phyloP scores from a whole-genome alignment of 768 basidiomycete species.

The Vishniacozyma victoriae region DNA sequence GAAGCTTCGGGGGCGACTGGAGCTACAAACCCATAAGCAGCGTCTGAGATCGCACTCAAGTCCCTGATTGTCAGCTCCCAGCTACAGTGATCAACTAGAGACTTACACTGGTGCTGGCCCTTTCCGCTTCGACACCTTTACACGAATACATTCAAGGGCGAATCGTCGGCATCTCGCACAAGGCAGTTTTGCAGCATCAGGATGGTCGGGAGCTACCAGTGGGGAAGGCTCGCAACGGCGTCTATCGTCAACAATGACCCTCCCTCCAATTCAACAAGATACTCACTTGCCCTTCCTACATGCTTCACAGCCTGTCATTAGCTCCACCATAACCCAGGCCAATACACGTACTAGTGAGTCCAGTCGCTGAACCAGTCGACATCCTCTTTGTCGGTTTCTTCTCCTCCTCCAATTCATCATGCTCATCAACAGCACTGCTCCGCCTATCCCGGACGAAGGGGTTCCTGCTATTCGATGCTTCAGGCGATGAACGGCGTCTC shows the following conservation, averaged over 20 bases:
- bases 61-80: constrained; percentile 7
- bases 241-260: constrained; percentile 2
- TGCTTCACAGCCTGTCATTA: constrained; percentile 30
- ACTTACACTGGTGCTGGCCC: constrained; percentile 36
- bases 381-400: constrained; percentile 1
- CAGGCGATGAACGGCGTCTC: too few relatives aligned
- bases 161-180: constrained; percentile 37
- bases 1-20: neutral
- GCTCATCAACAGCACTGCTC: too few relatives aligned
- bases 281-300: constrained; percentile 38
- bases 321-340: neutral
- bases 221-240: constrained; percentile 39
- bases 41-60: constrained; percentile 30
- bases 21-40: constrained; percentile 18
- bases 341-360: constrained; percentile 5
- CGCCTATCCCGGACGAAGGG: too few relatives aligned
- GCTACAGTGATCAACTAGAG: neutral
- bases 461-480: too few relatives aligned
- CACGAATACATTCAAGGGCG: constrained; percentile 30
- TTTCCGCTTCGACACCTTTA: constrained; percentile 23
- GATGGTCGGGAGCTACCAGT: constrained; percentile 32
- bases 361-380: constrained; percentile 1
- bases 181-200: constrained; percentile 31
- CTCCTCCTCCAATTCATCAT: constrained; percentile 5
- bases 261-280: neutral